These are phyloP conservation scores for Ceratocystis papillata DNA, from an alignment of 2,329 filamentous ascomycete species.

Conservation along the genomic window DNA sequence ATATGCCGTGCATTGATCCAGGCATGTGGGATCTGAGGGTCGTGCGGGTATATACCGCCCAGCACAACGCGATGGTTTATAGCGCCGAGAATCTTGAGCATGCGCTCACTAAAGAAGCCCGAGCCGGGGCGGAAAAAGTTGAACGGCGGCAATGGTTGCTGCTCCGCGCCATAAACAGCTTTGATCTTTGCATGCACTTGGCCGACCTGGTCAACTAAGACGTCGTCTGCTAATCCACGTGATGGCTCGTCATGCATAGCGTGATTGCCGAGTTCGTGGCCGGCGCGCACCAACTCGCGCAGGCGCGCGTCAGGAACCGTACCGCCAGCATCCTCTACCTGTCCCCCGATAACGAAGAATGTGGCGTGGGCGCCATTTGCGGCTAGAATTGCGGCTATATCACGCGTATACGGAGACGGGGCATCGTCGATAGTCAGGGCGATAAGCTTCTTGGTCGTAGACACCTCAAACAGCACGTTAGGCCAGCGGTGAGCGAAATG, in stretches of 20 bases:
- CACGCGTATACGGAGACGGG: conserved; percentile 59
- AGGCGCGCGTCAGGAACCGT: conserved; percentile 39
- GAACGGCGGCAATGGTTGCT: conserved; percentile 37
- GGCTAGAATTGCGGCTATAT: conserved; percentile 58
- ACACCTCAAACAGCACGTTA: conserved; percentile 65
- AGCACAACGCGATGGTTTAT: conserved; percentile 65
- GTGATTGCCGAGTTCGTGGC: conserved; percentile 73
- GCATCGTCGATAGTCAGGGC: conserved; percentile 83
- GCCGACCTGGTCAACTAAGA: conserved; percentile 52
- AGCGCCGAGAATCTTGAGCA: conserved; percentile 49
- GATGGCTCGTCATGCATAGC: conserved; percentile 80
- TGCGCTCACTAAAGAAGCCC: conserved; percentile 65
- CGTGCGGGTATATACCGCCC: conserved; percentile 79
- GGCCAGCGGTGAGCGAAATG: conserved; percentile 63
- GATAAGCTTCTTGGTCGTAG: conserved; percentile 50
- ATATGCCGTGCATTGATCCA: conserved; percentile 66
- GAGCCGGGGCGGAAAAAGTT: conserved; percentile 75
- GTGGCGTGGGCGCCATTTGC: conserved; percentile 61
- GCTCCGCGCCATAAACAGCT: conserved; percentile 43
- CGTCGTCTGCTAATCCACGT: conserved; percentile 45
- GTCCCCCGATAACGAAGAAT: conserved; percentile 78
- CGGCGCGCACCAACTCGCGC: conserved; percentile 46
- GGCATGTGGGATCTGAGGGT: conserved; percentile 67
- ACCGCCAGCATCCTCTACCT: conserved; percentile 46
- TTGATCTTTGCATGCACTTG: conserved; percentile 52